phyloP scores from a whole-genome alignment of 2,329 filamentous ascomycete genomes.

The Ophiostoma montium region DNA sequence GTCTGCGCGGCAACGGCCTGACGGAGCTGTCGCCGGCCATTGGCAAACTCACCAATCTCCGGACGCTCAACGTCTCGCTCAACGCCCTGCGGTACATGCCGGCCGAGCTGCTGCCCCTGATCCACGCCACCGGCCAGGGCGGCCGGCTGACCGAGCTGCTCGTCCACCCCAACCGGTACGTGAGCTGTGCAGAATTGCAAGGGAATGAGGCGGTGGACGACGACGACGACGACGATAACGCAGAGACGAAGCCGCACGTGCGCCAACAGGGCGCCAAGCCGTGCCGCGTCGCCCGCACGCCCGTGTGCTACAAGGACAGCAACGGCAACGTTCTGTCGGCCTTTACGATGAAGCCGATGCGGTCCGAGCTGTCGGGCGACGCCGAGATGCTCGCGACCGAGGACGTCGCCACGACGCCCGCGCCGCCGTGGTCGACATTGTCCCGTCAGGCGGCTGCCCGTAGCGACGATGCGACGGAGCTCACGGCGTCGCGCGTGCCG shows the following conservation, averaged over 20 bases:
- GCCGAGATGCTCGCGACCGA: slow-evolving; percentile 8
- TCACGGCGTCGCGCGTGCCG: slow-evolving; percentile 21
- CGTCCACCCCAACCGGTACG: slow-evolving; percentile 45
- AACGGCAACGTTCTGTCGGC: slow-evolving; percentile 6
- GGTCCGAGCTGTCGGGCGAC: not conserved
- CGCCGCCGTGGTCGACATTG: slow-evolving; percentile 5
- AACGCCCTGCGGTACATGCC: slow-evolving; percentile 49
- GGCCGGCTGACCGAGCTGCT: slow-evolving; percentile 36
- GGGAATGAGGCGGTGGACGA: not conserved
- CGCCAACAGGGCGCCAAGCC: not conserved
- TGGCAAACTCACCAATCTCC: slow-evolving; percentile 40
- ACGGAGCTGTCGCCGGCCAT: slow-evolving; percentile 47
- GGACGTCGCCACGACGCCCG: slow-evolving; percentile 1
- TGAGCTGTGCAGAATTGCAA: not conserved
- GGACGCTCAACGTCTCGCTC: slow-evolving; percentile 50
- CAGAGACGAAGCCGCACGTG: too few species aligned
- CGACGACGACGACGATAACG: slow-evolving; percentile 1
- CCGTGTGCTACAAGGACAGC: slow-evolving; percentile 13
- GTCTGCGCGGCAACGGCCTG: slow-evolving; percentile 49
- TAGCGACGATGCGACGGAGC: not conserved
- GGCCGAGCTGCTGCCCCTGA: slow-evolving; percentile 44
- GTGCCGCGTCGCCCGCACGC: slow-evolving; percentile 9
- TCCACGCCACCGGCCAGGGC: slow-evolving; percentile 22
- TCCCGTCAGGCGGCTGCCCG: not conserved
- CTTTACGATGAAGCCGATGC: slow-evolving; percentile 1